Base-by-base conservation (phyloP, 2,329 filamentous ascomycete species). In the Capronia americana region DNA sequence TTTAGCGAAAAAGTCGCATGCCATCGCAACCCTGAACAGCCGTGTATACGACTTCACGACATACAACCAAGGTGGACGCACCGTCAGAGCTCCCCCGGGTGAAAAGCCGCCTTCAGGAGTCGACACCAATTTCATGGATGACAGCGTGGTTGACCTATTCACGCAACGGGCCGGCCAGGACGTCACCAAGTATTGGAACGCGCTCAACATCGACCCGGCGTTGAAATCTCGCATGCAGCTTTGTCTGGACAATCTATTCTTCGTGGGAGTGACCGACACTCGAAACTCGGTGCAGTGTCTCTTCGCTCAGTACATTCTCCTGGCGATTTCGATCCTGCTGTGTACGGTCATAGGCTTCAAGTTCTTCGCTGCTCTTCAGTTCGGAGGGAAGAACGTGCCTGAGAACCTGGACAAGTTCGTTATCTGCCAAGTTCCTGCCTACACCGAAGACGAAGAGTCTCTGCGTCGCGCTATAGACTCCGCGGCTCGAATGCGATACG, bases 321-420 rank as follows among this genome's bases (percentile, higher is more conserved):
- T 99, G 41, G 91, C 90, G 3, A 89, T 99, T 60, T 93, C 94
- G 0, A 84, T 92, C 70, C 72, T 97, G 65, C 83, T 99, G 53
- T 90, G 89, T 73, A 85, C 85, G 54, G 89, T 99, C 68, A 94
- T 99, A 72, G 87, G 86, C 20, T 96, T 98, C 88, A 99, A 99
- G 78, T 99, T 99, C 83, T 85, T 98, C 71, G 96, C 96, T 34
- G 95, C 95, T 7, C 85, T 99, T 65, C 95, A 99, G 75, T 99
- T 99, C 74, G 90, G 92, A 53, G 88, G 86, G 73, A 97, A 96
- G 82, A 97, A 92, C 70, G 82, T 94, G 44, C 96, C 95, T 0
- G 95, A 99, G 79, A 95, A 97, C 76, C 87, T 99, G 32, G 95
- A 99, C 80, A 99, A 99, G 78, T 99, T 99, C 77, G 85, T 99